Evolutionary conservation across 1,284 basidiomycete genomes (phyloP), one percentile per base, ranked within the genome.

Genomic region (Boletellus sp.): DNA sequence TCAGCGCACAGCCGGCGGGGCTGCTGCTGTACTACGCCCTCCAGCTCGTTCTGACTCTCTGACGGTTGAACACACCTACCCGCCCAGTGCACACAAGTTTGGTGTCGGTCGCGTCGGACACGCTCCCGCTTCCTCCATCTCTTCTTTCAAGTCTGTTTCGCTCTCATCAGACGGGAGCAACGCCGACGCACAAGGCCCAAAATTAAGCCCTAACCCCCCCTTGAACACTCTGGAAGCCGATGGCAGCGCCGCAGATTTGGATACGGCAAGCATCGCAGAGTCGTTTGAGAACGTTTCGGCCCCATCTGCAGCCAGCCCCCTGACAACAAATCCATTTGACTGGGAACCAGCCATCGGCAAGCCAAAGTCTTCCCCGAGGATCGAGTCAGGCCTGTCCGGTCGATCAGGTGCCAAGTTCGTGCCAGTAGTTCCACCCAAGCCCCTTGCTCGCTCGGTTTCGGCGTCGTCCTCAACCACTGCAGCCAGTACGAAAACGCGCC

Each of bases 61-160:
- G 36, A 71, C 70, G 2, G 72, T 77, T 8, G 77, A 80, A 45
- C 74, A 80, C 54, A 76, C 79, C 4, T 82, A 83, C 54, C 80
- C 80, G 11, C 55, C 67, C 32, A 53, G 57, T 67, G 41, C 73
- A 71, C 53, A 58, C 61, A 52, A 55, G 53, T 64, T 60, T 52
- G 59, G 58, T 64, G 50, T 58, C 60, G 54, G 45, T 59, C 56
- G 64, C 46, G 45, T 62, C 7, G 69, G 73, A 22, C 85, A 89
- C 61, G 76, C 69, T 3, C 76, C 76, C 2, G 76, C 76, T 3
- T 85, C 84, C 2, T 89, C 87, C 26, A 75, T 88, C 30, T 87
- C 86, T 5, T 89, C 86, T 16, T 87, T 89, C 51, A 85, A 87
- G 55, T 88, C 87, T 0, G 82, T 89, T 14, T 89, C 87, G 0